Evolutionary conservation across 371 early-diverging fungal genomes (phyloP), one percentile per base, ranked within the genome.

Genomic region (Mucor ambiguus): DNA sequence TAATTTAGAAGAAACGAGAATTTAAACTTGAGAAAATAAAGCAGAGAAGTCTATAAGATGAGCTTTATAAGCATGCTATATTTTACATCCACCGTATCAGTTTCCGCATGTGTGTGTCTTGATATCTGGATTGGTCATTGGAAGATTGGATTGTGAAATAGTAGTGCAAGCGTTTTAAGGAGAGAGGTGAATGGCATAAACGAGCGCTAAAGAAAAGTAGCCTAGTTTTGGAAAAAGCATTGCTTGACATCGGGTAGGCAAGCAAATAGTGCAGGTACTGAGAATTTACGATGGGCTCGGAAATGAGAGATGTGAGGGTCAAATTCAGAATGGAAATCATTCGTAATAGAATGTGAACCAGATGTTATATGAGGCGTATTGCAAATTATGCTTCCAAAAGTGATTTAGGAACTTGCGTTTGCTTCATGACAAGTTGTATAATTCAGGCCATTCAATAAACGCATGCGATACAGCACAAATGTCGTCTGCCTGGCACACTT

Each of bases 1-100:
- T 52, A 28, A 52, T 52, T 52, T 52, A 52, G 52, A 52, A 52
- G 52, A 52, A 52, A 52, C 52, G 52, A 52, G 28, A 52, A 28
- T 52, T 52, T 26, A 26, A 28, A 26, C 52, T 52, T 28, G 52
- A 52, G 52, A 52, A 49, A 52, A 52, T 52, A 52, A 52, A 52
- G 28, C 52, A 52, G 24, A 52, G 28, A 16, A 11, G 28, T 52
- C 28, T 52, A 52, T 28, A 28, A 28, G 52, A 46, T 46, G 20
- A 5, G 10, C n/a, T 24, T 46, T 46, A 46, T 22, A 35, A 12
- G 22, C 52, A 52, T 28, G 24, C 16, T 26, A 12, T 26, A 28
- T 52, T 26, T 52, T 28, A 52, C 28, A 52, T 52, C 16, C 16
- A 16, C 52, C 10, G 7, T 52, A 12, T 28, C 26, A 26, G 11